Evolutionary conservation across 164 flowering plant genomes (phyloP).

Genomic region (Platanus orientalis): DNA sequence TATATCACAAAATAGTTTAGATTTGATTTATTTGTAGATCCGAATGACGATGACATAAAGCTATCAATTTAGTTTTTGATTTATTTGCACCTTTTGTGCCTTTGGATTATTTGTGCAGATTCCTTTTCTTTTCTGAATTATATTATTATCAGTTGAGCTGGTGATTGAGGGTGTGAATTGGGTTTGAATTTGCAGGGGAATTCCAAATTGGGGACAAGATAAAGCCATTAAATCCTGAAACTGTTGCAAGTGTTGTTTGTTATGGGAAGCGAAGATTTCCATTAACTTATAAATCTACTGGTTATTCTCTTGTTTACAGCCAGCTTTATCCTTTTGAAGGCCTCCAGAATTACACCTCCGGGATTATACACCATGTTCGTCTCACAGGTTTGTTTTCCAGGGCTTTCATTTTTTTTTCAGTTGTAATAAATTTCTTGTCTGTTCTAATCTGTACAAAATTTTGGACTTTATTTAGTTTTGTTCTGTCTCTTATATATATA

Average conservation of each 20-base stretch:
- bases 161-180: not conserved
- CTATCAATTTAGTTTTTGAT: too few species aligned
- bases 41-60: too few species aligned
- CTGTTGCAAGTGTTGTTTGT: conserved; percentile 56
- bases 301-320: conserved; percentile 69
- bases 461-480: not conserved
- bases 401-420: not conserved
- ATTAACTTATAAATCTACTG: conserved; percentile 38
- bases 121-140: not conserved
- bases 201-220: conserved; percentile 73
- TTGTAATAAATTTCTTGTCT: not conserved
- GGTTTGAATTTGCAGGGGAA: conserved; percentile 56
- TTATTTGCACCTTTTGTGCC: too few species aligned
- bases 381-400: conserved; percentile 46
- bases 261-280: conserved; percentile 42
- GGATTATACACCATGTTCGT: conserved; percentile 92
- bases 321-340: conserved; percentile 90
- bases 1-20: too few species aligned
- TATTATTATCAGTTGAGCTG: not conserved
- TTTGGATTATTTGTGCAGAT: conserved; percentile 1
- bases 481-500: not conserved
- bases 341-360: conserved; percentile 85
- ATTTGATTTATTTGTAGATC: too few species aligned
- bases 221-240: conserved; percentile 59
- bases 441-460: too few species aligned